These are phyloP conservation scores for Pythium aquatile DNA, from an alignment of 352 stramenopile species.

Conservation along the genomic window DNA sequence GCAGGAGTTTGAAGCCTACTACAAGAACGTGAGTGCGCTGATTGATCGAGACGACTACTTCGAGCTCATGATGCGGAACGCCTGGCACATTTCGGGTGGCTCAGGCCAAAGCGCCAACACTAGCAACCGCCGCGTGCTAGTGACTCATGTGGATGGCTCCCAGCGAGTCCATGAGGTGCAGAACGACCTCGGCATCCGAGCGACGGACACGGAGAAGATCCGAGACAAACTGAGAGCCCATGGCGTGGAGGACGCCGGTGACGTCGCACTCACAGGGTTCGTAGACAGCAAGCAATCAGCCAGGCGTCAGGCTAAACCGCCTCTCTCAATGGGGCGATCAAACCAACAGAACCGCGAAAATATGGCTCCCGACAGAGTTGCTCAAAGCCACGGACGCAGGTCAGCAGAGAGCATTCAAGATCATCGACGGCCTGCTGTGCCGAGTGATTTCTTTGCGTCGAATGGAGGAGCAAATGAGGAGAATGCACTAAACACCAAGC, in stretches of 20 bases:
- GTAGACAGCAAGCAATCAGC: slow-evolving; percentile 29
- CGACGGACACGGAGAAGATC: slow-evolving; percentile 30
- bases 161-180: slow-evolving; percentile 50
- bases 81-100: slow-evolving; percentile 78
- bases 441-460: slow-evolving; percentile 6
- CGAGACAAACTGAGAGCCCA: slow-evolving; percentile 46
- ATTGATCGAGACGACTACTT: slow-evolving; percentile 88
- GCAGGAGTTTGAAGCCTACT: slow-evolving; percentile 61
- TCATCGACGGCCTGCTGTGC: neutral
- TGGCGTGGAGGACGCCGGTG: slow-evolving; percentile 25
- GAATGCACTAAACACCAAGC: neutral
- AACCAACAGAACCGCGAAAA: neutral
- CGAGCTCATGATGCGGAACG: slow-evolving; percentile 81
- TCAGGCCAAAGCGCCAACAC: slow-evolving; percentile 58
- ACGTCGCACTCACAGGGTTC: slow-evolving; percentile 16
- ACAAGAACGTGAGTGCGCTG: slow-evolving; percentile 63
- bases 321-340: too few relatives aligned
- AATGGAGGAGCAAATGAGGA: neutral
- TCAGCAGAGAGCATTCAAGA: neutral
- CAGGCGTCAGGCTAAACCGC: slow-evolving; percentile 4
- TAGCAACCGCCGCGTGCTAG: slow-evolving; percentile 61
- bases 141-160: slow-evolving; percentile 48
- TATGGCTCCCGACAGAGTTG: neutral
- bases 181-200: slow-evolving; percentile 42
- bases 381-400: neutral